Percentiles rank a stretch among this genome's conserved stretches.
These are phyloP conservation scores for Aspergillus latus DNA, from an alignment of 2,329 filamentous ascomycete species.

Conservation along the genomic window DNA sequence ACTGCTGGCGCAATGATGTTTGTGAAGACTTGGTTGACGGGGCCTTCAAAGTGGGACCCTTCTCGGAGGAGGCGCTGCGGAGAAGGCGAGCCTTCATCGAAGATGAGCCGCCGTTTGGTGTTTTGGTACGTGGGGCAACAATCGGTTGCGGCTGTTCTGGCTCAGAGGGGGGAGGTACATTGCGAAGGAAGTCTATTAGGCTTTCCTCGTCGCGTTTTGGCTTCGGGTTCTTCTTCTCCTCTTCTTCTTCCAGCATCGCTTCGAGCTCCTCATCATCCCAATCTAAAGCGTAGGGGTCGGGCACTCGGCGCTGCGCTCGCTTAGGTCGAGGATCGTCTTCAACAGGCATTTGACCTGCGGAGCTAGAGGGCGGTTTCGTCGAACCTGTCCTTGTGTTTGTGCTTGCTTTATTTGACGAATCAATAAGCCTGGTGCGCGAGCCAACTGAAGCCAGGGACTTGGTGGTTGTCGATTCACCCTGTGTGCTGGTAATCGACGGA, in stretches of 20 bases:
- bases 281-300: slow-evolving; percentile 93
- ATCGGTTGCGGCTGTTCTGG: slow-evolving; percentile 32
- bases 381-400: slow-evolving; percentile 28
- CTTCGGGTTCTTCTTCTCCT: slow-evolving; percentile 21
- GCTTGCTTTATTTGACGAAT: slow-evolving; percentile 26
- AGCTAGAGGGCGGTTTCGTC: slow-evolving; percentile 9
- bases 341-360: slow-evolving; percentile 9
- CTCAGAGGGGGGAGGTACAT: slow-evolving; percentile 43
- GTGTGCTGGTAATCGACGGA: slow-evolving; percentile 42
- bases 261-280: slow-evolving; percentile 63
- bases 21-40: slow-evolving; percentile 34
- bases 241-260: slow-evolving; percentile 48
- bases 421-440: slow-evolving; percentile 69
- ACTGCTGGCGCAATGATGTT: slow-evolving; percentile 36
- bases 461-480: slow-evolving; percentile 53
- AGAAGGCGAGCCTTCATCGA: slow-evolving; percentile 39
- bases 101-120: slow-evolving; percentile 21
- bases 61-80: slow-evolving; percentile 33
- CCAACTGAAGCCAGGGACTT: slow-evolving; percentile 62
- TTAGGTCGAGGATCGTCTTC: slow-evolving; percentile 57
- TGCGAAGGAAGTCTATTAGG: slow-evolving; percentile 50
- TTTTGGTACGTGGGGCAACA: slow-evolving; percentile 23
- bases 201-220: slow-evolving; percentile 47
- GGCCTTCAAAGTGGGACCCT: slow-evolving; percentile 24
- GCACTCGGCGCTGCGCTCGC: slow-evolving; percentile 73